Conservation (phyloP, 768 basidiomycete genomes). For the Suillus bovinus region DNA sequence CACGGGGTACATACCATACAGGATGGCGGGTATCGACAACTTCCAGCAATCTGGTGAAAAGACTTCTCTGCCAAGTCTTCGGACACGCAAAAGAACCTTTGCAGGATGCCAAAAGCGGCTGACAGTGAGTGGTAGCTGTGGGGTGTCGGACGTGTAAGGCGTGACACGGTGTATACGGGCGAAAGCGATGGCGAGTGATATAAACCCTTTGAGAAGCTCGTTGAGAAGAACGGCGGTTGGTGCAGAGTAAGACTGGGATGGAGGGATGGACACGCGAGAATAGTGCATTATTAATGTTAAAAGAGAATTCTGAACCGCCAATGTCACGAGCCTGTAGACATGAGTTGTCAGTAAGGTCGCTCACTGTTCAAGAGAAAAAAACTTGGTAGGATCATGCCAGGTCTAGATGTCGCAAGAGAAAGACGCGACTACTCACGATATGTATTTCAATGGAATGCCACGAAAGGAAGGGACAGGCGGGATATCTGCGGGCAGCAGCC, state of each 20-base stretch:
- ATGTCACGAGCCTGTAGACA: conserved; percentile 64
- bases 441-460: conserved; percentile 77
- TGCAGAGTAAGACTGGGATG: conserved; percentile 83
- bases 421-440: conserved; percentile 57
- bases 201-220: conserved; percentile 89
- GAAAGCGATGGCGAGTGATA: conserved; percentile 87
- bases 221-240: conserved; percentile 92
- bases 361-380: neutral
- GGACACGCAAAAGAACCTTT: conserved; percentile 46
- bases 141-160: conserved; percentile 28
- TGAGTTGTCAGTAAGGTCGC: conserved; percentile 8
- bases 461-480: conserved; percentile 54
- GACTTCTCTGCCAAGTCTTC: conserved; percentile 63
- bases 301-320: conserved; percentile 90
- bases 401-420: neutral
- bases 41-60: conserved; percentile 97
- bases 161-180: conserved; percentile 46
- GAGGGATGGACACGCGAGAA: conserved; percentile 80
- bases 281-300: conserved; percentile 96
- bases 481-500: conserved; percentile 34
- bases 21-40: conserved; percentile 92
- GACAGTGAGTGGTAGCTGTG: conserved; percentile 30
- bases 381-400: conserved; percentile 1
- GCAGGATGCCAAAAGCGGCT: conserved; percentile 39
- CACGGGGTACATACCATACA: conserved; percentile 60